phyloP scores from a whole-genome alignment of 2,329 filamentous ascomycete genomes.

The Cladosporium halotolerans region DNA sequence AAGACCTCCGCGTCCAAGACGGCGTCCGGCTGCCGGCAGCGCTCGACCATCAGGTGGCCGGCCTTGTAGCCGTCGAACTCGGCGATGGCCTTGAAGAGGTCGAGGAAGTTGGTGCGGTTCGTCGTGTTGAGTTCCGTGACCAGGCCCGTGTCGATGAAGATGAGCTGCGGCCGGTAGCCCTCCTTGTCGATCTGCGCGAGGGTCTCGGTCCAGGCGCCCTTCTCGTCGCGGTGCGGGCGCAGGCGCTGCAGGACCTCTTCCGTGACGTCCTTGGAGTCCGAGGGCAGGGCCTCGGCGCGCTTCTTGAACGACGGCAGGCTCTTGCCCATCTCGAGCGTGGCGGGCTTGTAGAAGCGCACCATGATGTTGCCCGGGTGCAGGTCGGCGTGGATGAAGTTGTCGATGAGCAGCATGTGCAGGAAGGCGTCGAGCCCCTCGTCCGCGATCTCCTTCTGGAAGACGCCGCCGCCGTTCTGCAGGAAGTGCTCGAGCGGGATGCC shows the following conservation, averaged over 20 bases:
- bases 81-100: slow-evolving; percentile 89
- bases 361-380: slow-evolving; percentile 98
- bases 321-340: slow-evolving; percentile 56
- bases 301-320: slow-evolving; percentile 16
- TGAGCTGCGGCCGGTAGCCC: slow-evolving; percentile 85
- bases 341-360: slow-evolving; percentile 92
- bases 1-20: slow-evolving; percentile 88
- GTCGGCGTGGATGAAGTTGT: slow-evolving; percentile 97
- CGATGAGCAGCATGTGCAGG: slow-evolving; percentile 88
- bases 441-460: slow-evolving; percentile 90
- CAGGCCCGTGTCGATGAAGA: slow-evolving; percentile 95
- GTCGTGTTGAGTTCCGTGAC: slow-evolving; percentile 85
- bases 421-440: slow-evolving; percentile 94
- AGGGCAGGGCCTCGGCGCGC: slow-evolving; percentile 26
- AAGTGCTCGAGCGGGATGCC: slow-evolving; percentile 89
- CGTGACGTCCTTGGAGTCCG: slow-evolving; percentile 66
- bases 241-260: slow-evolving; percentile 79
- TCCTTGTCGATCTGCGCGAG: slow-evolving; percentile 73
- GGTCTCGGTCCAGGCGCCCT: slow-evolving; percentile 61
- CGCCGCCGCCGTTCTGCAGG: slow-evolving; percentile 81
- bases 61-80: slow-evolving; percentile 97
- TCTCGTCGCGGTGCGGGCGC: slow-evolving; percentile 64
- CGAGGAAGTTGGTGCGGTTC: slow-evolving; percentile 87
- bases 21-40: slow-evolving; percentile 84
- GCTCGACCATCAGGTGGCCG: slow-evolving; percentile 90